A percentile compares a stretch with the other conserved stretches of the same genome.
phyloP scores from a whole-genome alignment of 768 basidiomycete genomes.

The Hysterangium stoloniferum region DNA sequence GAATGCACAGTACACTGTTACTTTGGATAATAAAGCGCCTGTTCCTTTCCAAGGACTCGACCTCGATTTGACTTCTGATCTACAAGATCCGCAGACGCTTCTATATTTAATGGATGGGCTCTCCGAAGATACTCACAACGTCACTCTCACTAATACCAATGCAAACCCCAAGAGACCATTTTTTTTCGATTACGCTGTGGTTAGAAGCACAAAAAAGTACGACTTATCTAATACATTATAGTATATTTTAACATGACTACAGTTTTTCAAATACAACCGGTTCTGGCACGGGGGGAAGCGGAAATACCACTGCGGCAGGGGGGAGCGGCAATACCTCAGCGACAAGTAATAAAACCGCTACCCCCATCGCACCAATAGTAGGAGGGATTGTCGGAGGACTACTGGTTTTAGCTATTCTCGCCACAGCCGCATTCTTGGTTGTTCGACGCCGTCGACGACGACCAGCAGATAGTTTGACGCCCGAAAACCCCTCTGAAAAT shows the following conservation, averaged over 20 bases:
- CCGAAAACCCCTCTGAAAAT: too few species aligned
- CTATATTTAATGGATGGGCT: constrained; percentile 7
- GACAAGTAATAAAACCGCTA: neutral
- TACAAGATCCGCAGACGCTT: constrained; percentile 7
- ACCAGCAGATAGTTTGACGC: too few species aligned
- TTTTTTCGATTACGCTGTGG: constrained; percentile 7
- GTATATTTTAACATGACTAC: too few species aligned
- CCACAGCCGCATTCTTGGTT: neutral
- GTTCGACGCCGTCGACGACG: neutral
- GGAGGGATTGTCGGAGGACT: constrained; percentile 6
- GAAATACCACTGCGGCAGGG: neutral
- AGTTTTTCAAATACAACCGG: neutral
- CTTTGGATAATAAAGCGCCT: neutral
- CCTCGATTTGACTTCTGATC: constrained; percentile 1
- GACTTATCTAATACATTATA: too few species aligned
- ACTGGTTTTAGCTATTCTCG: neutral
- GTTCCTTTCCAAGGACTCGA: neutral
- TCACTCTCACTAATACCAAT: constrained; percentile 3
- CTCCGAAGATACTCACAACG: constrained; percentile 1
- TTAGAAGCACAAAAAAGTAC: constrained; percentile 5
- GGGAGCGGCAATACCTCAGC: neutral
- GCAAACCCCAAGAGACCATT: constrained; percentile 8
- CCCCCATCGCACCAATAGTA: neutral
- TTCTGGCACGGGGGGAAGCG: neutral
- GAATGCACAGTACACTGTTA: constrained; percentile 2